Percentiles rank a stretch among this genome's conserved stretches.
Evolutionary conservation across 2,329 filamentous ascomycete genomes (phyloP).

Genomic region (Zymoseptoria passerinii): DNA sequence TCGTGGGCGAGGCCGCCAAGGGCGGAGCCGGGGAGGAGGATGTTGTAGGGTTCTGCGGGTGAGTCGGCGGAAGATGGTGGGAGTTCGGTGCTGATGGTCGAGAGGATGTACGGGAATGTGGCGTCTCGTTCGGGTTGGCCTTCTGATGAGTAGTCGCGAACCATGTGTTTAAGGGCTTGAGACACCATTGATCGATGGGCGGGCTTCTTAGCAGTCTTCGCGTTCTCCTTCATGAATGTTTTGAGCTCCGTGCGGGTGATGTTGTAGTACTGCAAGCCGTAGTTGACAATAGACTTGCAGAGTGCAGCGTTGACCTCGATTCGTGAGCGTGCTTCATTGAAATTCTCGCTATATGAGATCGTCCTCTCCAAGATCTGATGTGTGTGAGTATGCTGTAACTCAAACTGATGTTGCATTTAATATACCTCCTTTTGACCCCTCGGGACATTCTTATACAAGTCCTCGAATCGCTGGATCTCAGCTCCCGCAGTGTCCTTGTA

Average conservation of each 20-base stretch:
- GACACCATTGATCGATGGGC: constrained; percentile 32
- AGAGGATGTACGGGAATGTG: constrained; percentile 56
- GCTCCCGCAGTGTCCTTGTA: constrained; percentile 11
- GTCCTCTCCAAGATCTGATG: constrained; percentile 11
- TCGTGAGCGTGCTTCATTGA: constrained; percentile 42
- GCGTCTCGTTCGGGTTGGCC: constrained; percentile 65
- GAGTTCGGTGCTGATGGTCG: constrained; percentile 30
- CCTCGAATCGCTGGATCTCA: constrained; percentile 12
- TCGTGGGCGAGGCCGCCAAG: constrained; percentile 82
- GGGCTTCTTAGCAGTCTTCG: constrained; percentile 58
- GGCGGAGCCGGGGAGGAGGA: constrained; percentile 80
- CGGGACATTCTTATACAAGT: constrained; percentile 12
- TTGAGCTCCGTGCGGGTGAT: constrained; percentile 10
- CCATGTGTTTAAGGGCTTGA: constrained; percentile 83
- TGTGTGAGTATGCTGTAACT: neutral
- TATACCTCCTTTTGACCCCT: constrained; percentile 10
- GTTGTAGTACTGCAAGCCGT: constrained; percentile 35
- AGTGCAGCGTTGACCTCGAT: constrained; percentile 78
- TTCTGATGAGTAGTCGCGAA: constrained; percentile 79
- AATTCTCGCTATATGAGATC: constrained; percentile 10
- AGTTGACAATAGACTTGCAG: constrained; percentile 61
- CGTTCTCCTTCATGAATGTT: constrained; percentile 8
- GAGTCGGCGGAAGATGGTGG: constrained; percentile 2
- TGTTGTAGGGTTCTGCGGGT: constrained; percentile 32
- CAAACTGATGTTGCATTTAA: neutral